A percentile compares a stretch with the other conserved stretches of the same genome.
phyloP scores from a whole-genome alignment of 352 stramenopile species.

The Phytopythium delawarense region DNA sequence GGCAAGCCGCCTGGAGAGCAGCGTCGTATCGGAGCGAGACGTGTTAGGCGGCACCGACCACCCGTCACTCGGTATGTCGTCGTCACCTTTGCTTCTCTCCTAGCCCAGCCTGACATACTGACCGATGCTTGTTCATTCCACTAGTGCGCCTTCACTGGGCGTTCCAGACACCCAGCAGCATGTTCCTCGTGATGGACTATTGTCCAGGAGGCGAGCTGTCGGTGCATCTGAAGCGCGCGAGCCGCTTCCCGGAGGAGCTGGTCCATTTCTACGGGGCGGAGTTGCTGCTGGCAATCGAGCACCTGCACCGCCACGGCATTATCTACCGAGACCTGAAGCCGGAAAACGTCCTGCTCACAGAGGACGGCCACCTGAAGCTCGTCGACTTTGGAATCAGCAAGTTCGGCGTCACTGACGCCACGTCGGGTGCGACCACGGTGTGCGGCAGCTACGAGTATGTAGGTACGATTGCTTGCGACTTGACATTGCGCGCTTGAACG shows the following conservation, averaged over 20 bases:
- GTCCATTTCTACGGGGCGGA: conserved; percentile 71
- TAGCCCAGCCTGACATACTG: neutral
- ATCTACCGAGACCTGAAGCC: conserved; percentile 82
- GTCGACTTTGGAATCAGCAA: conserved; percentile 85
- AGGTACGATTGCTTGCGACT: conserved; percentile 26
- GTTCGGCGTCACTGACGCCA: conserved; percentile 72
- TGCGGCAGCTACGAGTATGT: conserved; percentile 84
- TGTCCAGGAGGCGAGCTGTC: conserved; percentile 72
- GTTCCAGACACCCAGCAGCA: conserved; percentile 55
- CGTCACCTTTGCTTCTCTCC: neutral
- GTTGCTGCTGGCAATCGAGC: conserved; percentile 68
- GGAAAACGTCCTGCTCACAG: conserved; percentile 68
- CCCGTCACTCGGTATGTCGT: conserved; percentile 39
- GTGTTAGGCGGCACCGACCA: conserved; percentile 72
- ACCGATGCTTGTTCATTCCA: neutral
- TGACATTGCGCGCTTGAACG: neutral
- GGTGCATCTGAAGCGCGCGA: conserved; percentile 38
- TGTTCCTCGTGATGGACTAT: conserved; percentile 85
- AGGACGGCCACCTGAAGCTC: conserved; percentile 66
- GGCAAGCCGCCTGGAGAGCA: conserved; percentile 48
- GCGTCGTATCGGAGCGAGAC: conserved; percentile 69
- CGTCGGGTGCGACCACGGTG: conserved; percentile 48
- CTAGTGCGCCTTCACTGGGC: conserved; percentile 74
- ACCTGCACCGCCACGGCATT: conserved; percentile 82
- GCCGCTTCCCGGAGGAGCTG: conserved; percentile 48